Conservation (phyloP, 2,329 filamentous ascomycete species). For the Tolypocladium tropicale region DNA sequence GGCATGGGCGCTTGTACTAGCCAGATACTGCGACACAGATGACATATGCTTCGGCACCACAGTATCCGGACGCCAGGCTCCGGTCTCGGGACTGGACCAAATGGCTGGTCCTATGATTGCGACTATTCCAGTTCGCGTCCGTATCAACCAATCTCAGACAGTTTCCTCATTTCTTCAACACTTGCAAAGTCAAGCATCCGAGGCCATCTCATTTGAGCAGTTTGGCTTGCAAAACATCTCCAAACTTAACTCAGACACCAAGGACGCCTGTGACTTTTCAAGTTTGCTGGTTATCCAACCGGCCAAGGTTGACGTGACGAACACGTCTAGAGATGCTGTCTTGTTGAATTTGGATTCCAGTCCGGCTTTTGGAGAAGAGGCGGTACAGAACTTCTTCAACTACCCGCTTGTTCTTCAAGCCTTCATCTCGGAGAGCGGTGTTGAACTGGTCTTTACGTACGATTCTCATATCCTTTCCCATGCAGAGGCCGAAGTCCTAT, state of each 20-base stretch:
- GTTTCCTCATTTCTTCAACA: background rate
- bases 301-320: background rate
- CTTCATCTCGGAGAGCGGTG: background rate
- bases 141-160: background rate
- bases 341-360: background rate
- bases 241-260: background rate
- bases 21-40: background rate
- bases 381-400: background rate
- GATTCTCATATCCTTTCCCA: background rate
- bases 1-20: background rate
- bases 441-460: background rate
- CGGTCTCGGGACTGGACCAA: background rate
- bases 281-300: background rate
- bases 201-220: slow-evolving; percentile 1
- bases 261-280: background rate
- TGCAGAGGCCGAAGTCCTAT: background rate
- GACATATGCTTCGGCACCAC: background rate
- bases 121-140: background rate
- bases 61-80: background rate
- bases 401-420: background rate
- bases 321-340: background rate
- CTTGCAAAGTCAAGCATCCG: slow-evolving; percentile 5
- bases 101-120: background rate
- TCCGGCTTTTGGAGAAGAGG: background rate
- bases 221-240: background rate